Evolutionary conservation across 352 stramenopile species (phyloP), one percentile per base, ranked within the genome.

Genomic region (Phytopythium kandeliae): DNA sequence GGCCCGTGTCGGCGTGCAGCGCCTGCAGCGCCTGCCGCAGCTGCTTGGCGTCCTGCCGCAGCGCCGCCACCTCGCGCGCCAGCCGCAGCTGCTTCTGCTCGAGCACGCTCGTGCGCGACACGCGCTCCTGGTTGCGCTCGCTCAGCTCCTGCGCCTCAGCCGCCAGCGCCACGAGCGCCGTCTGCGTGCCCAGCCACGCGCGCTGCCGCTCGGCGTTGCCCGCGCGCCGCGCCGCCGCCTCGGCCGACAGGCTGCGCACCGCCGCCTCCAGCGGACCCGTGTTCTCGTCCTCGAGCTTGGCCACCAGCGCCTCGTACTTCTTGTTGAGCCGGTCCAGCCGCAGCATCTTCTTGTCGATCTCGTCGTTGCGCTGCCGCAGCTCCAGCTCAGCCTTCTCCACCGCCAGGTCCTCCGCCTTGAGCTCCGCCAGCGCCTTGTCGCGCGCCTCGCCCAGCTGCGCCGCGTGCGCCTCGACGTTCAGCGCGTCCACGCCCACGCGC

Each of bases 321-420:
- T 93, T 86, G 71, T 98, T 98, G 9, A 98, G 71, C 4, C 86
- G 73, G 59, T 97, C 92, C 9, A 98, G 69, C 0, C 85, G 77
- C 51, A 93, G 79, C 71, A 97, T 96, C 55, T 98, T 98, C 68
- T 98, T 98, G 54, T 98, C 95, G 21, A 98, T 97, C 55, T 98
- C 89, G 65, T 98, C 91, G 54, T 97, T 96, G 15, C 88, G 78
- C 67, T 98, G 93, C 9, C 88, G 85, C 49, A 98, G 96, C 62
- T 98, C 92, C 21, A 95, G 56, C 67, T 98, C 84, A 37, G 95
- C 86, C 60, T 96, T 92, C 57, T 94, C 86, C 17, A 98, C 92
- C 13, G 84, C 63, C 26, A 87, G 67, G 55, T 98, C 91, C 41
- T 96, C 91, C 21, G 73, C 62, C 56, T 94, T 88, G 19, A 98